A percentile compares a stretch with the other conserved stretches of the same genome.
Conservation (phyloP, 2,329 filamentous ascomycete species). For the Kalaharituber pfeilii region DNA sequence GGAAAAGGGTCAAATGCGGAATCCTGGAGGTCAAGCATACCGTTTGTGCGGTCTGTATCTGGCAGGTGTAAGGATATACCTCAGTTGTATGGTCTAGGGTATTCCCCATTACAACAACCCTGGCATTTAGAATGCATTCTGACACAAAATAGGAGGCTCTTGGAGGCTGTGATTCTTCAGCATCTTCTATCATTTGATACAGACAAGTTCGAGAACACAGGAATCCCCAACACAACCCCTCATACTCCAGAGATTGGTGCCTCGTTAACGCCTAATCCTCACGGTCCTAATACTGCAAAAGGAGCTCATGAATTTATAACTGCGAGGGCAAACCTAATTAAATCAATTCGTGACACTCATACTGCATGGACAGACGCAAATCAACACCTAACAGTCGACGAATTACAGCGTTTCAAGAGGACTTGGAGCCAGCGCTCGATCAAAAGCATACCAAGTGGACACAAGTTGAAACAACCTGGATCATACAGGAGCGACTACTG, state of each 20-base stretch:
- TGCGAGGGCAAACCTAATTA: slow-evolving; percentile 9
- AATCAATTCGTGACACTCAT: slow-evolving; percentile 11
- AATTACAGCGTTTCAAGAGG: slow-evolving; percentile 12
- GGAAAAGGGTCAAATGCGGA: slow-evolving; percentile 9
- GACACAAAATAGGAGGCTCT: slow-evolving; percentile 10
- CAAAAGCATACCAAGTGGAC: slow-evolving; percentile 10
- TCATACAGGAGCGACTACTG: slow-evolving; percentile 13
- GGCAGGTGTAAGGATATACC: slow-evolving; percentile 11
- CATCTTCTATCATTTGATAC: slow-evolving; percentile 17
- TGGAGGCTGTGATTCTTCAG: slow-evolving; percentile 17
- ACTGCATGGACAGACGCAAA: slow-evolving; percentile 16
- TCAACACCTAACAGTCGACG: slow-evolving; percentile 13
- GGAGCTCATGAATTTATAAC: slow-evolving; percentile 7
- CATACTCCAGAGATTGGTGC: slow-evolving; percentile 16
- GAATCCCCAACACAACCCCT: slow-evolving; percentile 12
- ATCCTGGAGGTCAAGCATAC: slow-evolving; percentile 17
- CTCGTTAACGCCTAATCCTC: background rate
- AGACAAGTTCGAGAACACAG: slow-evolving; percentile 8
- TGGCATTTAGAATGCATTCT: background rate
- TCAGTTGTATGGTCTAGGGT: slow-evolving; percentile 11
- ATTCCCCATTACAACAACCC: background rate
- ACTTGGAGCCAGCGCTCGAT: slow-evolving; percentile 8
- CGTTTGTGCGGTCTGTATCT: slow-evolving; percentile 14
- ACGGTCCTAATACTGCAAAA: slow-evolving; percentile 10
- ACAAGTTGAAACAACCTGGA: slow-evolving; percentile 7